Percentiles rank a stretch among this genome's conserved stretches.
Evolutionary conservation across 225 moss, liverwort and hornwort genomes (phyloP).

Genomic region (Marchantia paleacea): DNA sequence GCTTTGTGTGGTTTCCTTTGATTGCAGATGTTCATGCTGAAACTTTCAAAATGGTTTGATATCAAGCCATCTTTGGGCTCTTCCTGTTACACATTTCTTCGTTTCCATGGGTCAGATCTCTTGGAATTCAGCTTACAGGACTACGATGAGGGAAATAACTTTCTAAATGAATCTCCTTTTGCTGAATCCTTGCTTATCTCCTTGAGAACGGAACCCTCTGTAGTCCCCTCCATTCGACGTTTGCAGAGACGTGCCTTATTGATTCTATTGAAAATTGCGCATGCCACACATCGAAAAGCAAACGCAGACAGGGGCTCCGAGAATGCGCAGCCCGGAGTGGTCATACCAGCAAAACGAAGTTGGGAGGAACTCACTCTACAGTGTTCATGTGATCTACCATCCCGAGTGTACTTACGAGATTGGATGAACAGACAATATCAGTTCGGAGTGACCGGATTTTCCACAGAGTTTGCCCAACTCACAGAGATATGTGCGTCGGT

Average conservation of each 20-base stretch:
- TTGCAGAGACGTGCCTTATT: constrained; percentile 58
- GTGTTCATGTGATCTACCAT: neutral
- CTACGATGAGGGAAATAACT: constrained; percentile 7
- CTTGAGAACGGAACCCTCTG: neutral
- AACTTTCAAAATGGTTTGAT: constrained; percentile 57
- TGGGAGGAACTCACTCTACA: neutral
- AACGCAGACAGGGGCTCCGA: constrained; percentile 13
- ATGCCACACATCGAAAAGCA: constrained; percentile 25
- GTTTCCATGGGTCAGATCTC: constrained; percentile 42
- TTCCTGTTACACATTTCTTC: constrained; percentile 50
- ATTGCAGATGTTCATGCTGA: constrained; percentile 58
- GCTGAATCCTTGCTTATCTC: constrained; percentile 25
- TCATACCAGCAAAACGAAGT: neutral
- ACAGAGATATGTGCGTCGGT: constrained; percentile 14
- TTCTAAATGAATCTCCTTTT: constrained; percentile 47
- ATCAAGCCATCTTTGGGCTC: constrained; percentile 41
- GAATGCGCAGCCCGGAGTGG: neutral
- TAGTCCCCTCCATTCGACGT: constrained; percentile 23
- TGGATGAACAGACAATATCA: constrained; percentile 30
- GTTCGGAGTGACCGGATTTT: neutral
- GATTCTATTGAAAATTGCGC: constrained; percentile 55
- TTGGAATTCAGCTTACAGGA: constrained; percentile 33
- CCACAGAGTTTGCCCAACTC: neutral
- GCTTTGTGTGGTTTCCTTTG: neutral
- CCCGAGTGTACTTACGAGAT: constrained; percentile 12